Evolutionary conservation across 169 alveolate genomes (phyloP).

Genomic region (Babesia caballi): DNA sequence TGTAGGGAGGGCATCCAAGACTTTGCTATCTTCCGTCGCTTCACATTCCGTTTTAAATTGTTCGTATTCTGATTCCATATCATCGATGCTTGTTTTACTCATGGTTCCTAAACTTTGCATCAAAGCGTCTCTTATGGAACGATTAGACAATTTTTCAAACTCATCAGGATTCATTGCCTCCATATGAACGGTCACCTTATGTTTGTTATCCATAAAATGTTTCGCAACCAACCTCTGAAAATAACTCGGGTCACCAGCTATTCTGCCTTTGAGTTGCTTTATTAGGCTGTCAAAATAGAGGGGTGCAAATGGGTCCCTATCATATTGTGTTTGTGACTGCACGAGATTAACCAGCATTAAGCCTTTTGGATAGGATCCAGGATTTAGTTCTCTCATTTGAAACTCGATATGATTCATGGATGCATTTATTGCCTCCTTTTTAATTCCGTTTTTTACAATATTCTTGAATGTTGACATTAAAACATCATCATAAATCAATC

Average conservation of each 20-base stretch:
- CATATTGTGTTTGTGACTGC: conserved; percentile 50
- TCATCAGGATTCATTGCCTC: conserved; percentile 63
- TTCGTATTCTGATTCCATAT: conserved; percentile 59
- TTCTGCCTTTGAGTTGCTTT: conserved; percentile 8
- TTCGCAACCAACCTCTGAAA: conserved; percentile 59
- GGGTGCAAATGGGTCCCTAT: conserved; percentile 43
- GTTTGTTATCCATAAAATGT: conserved; percentile 65
- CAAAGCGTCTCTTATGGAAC: conserved; percentile 35
- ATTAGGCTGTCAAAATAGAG: conserved; percentile 42
- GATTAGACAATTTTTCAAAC: conserved; percentile 60
- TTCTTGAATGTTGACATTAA: conserved; percentile 58
- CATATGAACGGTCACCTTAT: conserved; percentile 66
- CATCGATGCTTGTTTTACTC: conserved; percentile 64
- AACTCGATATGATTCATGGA: conserved; percentile 72
- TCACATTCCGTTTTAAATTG: conserved; percentile 57
- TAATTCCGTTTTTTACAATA: conserved; percentile 68
- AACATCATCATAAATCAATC: conserved; percentile 56
- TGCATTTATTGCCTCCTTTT: conserved; percentile 73
- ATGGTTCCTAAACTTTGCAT: conserved; percentile 50
- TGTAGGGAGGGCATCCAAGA: conserved; percentile 63
- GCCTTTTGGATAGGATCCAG: conserved; percentile 60
- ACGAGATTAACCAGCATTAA: conserved; percentile 38
- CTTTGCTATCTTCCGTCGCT: conserved; percentile 57
- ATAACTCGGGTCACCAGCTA: conserved; percentile 37
- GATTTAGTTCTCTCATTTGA: conserved; percentile 65